These are phyloP conservation scores for Debaryomyces fabryi DNA, from an alignment of 1,139 yeast species.

Conservation along the genomic window DNA sequence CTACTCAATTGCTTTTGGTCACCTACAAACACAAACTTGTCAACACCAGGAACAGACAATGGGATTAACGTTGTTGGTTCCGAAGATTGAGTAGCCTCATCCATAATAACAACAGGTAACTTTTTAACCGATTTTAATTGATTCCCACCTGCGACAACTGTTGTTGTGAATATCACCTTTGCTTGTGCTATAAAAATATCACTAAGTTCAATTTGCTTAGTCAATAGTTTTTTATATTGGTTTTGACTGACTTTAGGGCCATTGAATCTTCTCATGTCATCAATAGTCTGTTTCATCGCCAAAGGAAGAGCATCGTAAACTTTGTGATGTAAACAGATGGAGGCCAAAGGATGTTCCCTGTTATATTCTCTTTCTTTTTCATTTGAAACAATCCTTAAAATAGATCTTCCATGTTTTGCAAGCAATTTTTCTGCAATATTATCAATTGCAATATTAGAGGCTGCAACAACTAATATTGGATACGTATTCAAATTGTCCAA, in stretches of 20 bases:
- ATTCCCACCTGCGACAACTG: constrained; percentile 71
- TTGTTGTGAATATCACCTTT: constrained; percentile 69
- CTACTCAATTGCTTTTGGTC: constrained; percentile 69
- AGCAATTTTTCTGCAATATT: constrained; percentile 72
- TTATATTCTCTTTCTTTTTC: constrained; percentile 66
- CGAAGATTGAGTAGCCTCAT: constrained; percentile 65
- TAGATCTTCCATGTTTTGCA: constrained; percentile 50
- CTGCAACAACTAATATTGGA: constrained; percentile 75
- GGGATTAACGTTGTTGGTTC: constrained; percentile 74
- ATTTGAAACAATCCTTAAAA: constrained; percentile 61
- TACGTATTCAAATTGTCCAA: constrained; percentile 55
- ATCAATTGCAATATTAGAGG: constrained; percentile 76
- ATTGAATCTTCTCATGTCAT: constrained; percentile 44
- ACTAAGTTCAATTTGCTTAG: constrained; percentile 45
- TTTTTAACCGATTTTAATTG: constrained; percentile 57
- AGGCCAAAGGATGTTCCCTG: constrained; percentile 54
- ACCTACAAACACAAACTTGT: constrained; percentile 71
- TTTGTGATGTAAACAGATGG: constrained; percentile 66
- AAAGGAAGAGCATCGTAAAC: constrained; percentile 53
- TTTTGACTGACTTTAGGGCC: constrained; percentile 41
- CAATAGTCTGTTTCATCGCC: constrained; percentile 41
- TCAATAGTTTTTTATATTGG: constrained; percentile 52
- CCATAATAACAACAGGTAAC: constrained; percentile 70
- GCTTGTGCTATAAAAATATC: constrained; percentile 62
- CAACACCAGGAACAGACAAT: constrained; percentile 66